Evolutionary conservation across 768 basidiomycete genomes (phyloP), one percentile per base, ranked within the genome.

Genomic region (Arthromyces matolae): DNA sequence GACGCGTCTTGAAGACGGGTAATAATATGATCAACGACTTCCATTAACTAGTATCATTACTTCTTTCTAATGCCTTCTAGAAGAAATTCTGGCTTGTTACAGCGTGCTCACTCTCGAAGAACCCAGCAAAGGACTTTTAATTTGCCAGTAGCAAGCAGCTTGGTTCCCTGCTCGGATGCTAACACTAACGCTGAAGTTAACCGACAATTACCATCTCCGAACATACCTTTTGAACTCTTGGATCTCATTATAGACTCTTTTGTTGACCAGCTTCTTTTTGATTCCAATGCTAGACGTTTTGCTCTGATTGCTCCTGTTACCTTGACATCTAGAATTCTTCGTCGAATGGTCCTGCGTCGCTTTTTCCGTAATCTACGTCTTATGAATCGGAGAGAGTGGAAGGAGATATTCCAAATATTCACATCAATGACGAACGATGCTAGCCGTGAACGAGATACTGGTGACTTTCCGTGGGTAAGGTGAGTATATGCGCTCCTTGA

Each of bases 401-500:
- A 45, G 36, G 45, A 44, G 4, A 43, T 65, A 27, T 61, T 52
- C 43, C 47, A 31, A 14, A 34, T 66, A 18, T 55, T 71, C 6
- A 49, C 51, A 55, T 61, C 37, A 44, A 16, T 64, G 52, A 52
- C 45, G 53, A 34, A 48, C 35, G 27, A 48, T 40, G 18, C 19
- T 33, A 13, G 31, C 14, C 25, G 7, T 10, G 28, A 36, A 49
- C 45, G 51, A 36, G 48, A 55, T 35, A 49, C 48, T 25, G 54
- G 60, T 13, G 71, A 70, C 5, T 71, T 73, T 51, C 49, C 54
- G 27, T 79, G 77, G 71, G 69, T 78, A 37, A 76, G 64, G 79
- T 81, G 51, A 50, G 74, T 68, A 33, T 59, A 61, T 58, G 61
- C 53, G 39, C 38, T 27, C 29, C 33, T 27, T 9, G 43, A 35